Evolutionary conservation across 169 alveolate species (phyloP).

Genomic region (Cryptosporidium andersoni): DNA sequence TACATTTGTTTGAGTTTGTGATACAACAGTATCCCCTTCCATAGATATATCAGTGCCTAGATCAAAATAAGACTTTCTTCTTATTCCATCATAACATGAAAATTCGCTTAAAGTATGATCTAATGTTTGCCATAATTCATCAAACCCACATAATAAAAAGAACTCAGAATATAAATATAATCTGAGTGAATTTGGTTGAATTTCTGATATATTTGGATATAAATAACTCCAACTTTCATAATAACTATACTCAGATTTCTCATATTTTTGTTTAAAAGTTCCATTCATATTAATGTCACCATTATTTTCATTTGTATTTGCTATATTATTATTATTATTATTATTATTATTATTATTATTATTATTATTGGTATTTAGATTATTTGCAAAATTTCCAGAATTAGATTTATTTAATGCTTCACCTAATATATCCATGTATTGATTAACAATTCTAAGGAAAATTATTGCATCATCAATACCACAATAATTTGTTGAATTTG

Average conservation of each 20-base stretch:
- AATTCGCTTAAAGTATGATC: constrained; percentile 40
- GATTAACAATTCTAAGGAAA: constrained; percentile 41
- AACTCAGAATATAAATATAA: constrained; percentile 51
- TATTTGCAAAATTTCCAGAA: no score
- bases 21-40: not conserved
- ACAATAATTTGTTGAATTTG: not conserved
- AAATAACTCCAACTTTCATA: no score
- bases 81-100: constrained; percentile 2
- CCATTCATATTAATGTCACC: no score
- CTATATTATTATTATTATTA: no score
- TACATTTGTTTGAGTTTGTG: not conserved
- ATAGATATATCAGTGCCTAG: not conserved
- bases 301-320: no score
- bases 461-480: constrained; percentile 57
- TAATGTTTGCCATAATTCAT: constrained; percentile 16
- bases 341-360: no score
- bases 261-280: no score
- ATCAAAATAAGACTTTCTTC: not conserved
- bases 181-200: constrained; percentile 5
- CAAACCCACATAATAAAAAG: constrained; percentile 62
- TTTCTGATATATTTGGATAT: not conserved
- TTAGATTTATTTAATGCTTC: constrained; percentile 2
- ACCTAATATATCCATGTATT: constrained; percentile 52
- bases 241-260: no score
- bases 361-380: no score